phyloP scores from a whole-genome alignment of 345 rosid genomes.

The Hibiscus tridactylites region DNA sequence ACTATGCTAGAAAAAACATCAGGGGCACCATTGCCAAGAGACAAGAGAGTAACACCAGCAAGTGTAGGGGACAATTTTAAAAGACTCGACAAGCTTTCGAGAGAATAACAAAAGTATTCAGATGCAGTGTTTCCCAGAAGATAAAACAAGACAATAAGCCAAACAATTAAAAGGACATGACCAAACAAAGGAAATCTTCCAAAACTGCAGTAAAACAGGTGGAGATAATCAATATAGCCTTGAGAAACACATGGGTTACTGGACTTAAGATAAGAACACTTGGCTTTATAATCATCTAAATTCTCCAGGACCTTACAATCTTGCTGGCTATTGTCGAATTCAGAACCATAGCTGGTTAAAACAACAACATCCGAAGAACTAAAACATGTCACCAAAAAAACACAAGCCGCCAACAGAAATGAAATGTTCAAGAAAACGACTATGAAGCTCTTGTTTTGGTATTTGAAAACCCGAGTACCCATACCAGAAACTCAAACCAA shows the following conservation, averaged over 20 bases:
- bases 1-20: not conserved
- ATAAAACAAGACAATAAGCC: not conserved
- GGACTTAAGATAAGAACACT: conserved; percentile 47
- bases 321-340: conserved; percentile 6
- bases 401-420: conserved; percentile 26
- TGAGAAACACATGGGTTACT: conserved; percentile 43
- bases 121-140: not conserved
- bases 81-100: not conserved
- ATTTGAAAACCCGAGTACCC: not conserved
- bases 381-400: conserved; percentile 16
- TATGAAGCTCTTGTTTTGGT: not conserved
- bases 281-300: conserved; percentile 36
- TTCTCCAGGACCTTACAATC: conserved; percentile 26
- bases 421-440: conserved; percentile 35
- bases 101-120: not conserved
- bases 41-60: not conserved
- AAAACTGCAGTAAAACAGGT: conserved; percentile 54
- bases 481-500: not conserved
- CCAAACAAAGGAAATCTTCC: conserved; percentile 22
- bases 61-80: not conserved
- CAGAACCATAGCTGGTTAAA: conserved; percentile 10
- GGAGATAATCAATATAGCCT: conserved; percentile 66
- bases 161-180: not conserved
- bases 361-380: conserved; percentile 15
- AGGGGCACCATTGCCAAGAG: not conserved